Evolutionary conservation across 495 filamentous ascomycete species (phyloP), one percentile per base, ranked within the genome.

Genomic region (Penicillium argentinense): DNA sequence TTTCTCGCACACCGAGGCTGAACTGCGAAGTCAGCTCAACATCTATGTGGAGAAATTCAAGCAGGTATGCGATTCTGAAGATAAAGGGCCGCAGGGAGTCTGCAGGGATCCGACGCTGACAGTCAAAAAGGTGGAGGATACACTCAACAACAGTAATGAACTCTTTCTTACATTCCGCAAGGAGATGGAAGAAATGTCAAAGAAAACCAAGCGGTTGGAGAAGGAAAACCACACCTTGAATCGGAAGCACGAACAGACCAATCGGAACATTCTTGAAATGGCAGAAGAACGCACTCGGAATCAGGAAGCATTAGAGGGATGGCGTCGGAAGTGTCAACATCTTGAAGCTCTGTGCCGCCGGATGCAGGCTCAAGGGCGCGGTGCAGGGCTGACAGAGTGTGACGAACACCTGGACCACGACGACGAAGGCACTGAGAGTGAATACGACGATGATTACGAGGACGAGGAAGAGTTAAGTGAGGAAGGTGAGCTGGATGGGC

Each of bases 121-220:
- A n/a, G n/a, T n/a, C n/a, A n/a, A n/a, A n/a, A n/a, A 97, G 92
- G 93, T 98, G 51, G 93, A 98, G 78, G 95, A 98, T 68, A 97
- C 93, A 3, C 77, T 98, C 14, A 98, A 98, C 67, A 97, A 97
- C 66, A 95, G 88, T 67, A 98, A 98, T 75, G 93, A 97, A 64
- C 80, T 98, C 39, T 98, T 97, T 66, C 76, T 97, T 34, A 97
- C 93, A 0, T 98, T 98, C 71, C 85, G 93, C 25, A 97, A 96
- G 71, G 93, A 98, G 68, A 97, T 98, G 95, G 93, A 98, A 69
- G 93, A 97, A 62, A 97, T 97, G 95, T 96, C 91, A 0, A 97
- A 97, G 74, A 97, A 97, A 75, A 97, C 93, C 4, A 97, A 97
- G 66, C 85, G 93, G 12, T 76, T 98, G 19, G 93, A 98, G 64